Conservation (phyloP, 2,329 filamentous ascomycete species). For the Beauveria sp. region DNA sequence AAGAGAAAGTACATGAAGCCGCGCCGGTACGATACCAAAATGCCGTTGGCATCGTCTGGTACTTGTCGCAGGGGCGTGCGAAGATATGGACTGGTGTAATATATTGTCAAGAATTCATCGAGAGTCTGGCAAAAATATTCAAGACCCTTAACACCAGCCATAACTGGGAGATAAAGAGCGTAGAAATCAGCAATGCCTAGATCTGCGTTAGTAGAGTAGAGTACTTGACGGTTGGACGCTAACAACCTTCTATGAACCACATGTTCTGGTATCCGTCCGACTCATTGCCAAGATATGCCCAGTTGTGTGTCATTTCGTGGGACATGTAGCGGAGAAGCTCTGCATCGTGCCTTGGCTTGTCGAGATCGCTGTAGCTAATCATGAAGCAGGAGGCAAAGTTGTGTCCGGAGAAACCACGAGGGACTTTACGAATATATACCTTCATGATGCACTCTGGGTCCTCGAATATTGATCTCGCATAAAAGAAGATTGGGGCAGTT, state of each 20-base stretch:
- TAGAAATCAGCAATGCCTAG: background rate
- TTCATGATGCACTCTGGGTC: background rate
- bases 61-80: background rate
- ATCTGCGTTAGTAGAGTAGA: background rate
- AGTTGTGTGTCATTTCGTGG: background rate
- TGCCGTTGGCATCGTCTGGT: background rate
- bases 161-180: background rate
- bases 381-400: background rate
- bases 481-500: background rate
- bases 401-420: background rate
- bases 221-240: background rate
- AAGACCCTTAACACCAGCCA: background rate
- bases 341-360: background rate
- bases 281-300: background rate
- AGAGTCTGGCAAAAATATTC: background rate
- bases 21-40: background rate
- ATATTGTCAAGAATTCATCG: background rate
- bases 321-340: background rate
- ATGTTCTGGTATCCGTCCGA: background rate
- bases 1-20: constrained; percentile 2
- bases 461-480: background rate
- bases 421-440: background rate
- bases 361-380: background rate
- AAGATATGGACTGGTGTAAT: background rate
- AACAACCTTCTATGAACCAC: background rate